Base-by-base conservation (phyloP, 108 stramenopile species). In the Licmophora abbreviata region DNA sequence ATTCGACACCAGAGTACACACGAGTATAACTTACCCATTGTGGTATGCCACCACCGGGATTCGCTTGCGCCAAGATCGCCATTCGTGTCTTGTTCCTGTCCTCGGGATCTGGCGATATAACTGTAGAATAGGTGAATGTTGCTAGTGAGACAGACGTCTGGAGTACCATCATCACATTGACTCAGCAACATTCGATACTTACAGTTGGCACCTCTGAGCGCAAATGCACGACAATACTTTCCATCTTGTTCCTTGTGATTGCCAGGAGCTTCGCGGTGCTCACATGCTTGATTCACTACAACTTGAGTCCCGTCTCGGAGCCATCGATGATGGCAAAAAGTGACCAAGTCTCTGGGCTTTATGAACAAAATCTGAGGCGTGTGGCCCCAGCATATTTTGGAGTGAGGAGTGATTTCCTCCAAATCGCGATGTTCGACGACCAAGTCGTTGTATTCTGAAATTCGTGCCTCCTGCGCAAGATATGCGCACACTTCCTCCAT, bases 301-400 rank as follows among this genome's bases (percentile, higher is more conserved):
- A 92, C 74, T 61, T 76, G 73, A 25, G 69, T 86, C 17, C 90
- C 90, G 49, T 88, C 90, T 31, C 55, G 31, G 44, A 69, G 54
- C 90, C 90, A 92, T 51, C 84, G 68, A 68, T 92, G 86, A 54
- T 72, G 70, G 44, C 85, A 88, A 68, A 66, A 88, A 0, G 90
- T 85, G 36, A 92, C 79, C 55, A 92, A 85, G 44, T 88, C 81
- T 41, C 90, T 54, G 7, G 82, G 78, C 31, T 85, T 81, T 22
- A 92, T 64, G 47, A 92, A 88, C 38, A 92, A 50, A 37, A 92
- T 79, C 52, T 88, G 79, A 1, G 85, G 86, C 17, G 73, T 64
- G 54, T 80, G 69, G 17, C 68, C 69, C 81, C 81, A 85, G 32
- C 79, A 83, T 17, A 92, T 78, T 56, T 92, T 92, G 24, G 74